Percentiles rank a stretch among this genome's conserved stretches.
Evolutionary conservation across 1,284 basidiomycete genomes (phyloP).

Genomic region (Ustilago xerochloae): DNA sequence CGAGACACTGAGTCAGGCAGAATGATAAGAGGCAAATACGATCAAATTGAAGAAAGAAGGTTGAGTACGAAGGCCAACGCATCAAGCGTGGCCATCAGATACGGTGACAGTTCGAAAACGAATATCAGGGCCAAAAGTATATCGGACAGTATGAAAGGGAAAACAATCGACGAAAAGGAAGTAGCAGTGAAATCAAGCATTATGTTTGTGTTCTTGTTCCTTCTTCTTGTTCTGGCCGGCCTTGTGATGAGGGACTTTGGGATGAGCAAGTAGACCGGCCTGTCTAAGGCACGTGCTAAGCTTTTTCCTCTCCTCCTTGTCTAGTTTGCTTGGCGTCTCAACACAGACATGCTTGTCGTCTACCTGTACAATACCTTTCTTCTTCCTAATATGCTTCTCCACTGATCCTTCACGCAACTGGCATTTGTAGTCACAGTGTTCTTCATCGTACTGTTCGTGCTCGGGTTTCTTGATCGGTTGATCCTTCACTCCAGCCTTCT

Average conservation of each 20-base stretch:
- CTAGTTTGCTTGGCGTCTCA: slow-evolving; percentile 31
- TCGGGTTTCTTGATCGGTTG: slow-evolving; percentile 4
- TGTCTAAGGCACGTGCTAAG: slow-evolving; percentile 22
- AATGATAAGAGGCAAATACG: background rate
- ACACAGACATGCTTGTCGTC: slow-evolving; percentile 36
- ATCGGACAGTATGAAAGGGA: background rate
- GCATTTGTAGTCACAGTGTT: slow-evolving; percentile 50
- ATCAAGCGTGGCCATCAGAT: slow-evolving; percentile 16
- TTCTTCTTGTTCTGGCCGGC: background rate
- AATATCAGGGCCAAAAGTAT: background rate
- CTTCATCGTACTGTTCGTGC: slow-evolving; percentile 38
- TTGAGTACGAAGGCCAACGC: slow-evolving; percentile 2
- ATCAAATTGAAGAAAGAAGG: slow-evolving; percentile 1
- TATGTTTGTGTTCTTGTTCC: background rate
- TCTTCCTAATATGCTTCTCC: slow-evolving; percentile 38
- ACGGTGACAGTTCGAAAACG: background rate
- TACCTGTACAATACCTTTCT: slow-evolving; percentile 31
- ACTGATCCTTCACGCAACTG: slow-evolving; percentile 31
- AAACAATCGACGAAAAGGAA: slow-evolving; percentile 1
- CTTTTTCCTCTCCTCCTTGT: slow-evolving; percentile 26
- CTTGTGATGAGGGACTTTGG: background rate
- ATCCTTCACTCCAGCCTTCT: slow-evolving; percentile 12
- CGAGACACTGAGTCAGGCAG: slow-evolving; percentile 18
- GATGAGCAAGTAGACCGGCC: slow-evolving; percentile 10
- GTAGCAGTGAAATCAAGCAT: background rate